Conservation (phyloP, 192 early-diverging fungal species). For the Dispira simplex region DNA sequence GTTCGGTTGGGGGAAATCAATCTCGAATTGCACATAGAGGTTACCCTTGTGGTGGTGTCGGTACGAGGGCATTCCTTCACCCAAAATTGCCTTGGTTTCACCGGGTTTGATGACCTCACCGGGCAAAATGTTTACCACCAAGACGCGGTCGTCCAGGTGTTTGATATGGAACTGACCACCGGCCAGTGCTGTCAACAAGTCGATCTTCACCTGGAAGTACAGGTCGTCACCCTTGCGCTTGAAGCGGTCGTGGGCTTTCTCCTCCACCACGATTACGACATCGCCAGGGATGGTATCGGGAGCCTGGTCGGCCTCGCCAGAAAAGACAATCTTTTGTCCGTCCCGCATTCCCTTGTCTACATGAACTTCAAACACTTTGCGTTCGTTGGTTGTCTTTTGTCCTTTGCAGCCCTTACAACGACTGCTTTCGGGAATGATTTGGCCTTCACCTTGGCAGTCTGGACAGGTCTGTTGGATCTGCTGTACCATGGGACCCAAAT, state of each 20-base stretch:
- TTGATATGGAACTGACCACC: conserved; percentile 85
- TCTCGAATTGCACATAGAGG: conserved; percentile 83
- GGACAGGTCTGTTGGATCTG: conserved; percentile 97
- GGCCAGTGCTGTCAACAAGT: conserved; percentile 85
- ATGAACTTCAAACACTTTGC: conserved; percentile 95
- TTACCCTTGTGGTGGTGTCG: conserved; percentile 81
- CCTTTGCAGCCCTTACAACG: conserved; percentile 84
- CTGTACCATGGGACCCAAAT: conserved; percentile 99
- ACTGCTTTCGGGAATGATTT: conserved; percentile 80
- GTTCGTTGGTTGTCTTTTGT: conserved; percentile 71
- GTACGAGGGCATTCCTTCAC: conserved; percentile 94
- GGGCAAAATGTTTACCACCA: conserved; percentile 79
- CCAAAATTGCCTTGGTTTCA: conserved; percentile 68
- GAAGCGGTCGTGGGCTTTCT: conserved; percentile 88
- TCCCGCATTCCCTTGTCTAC: conserved; percentile 98
- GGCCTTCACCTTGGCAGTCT: conserved; percentile 81
- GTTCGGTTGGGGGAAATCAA: conserved; percentile 80
- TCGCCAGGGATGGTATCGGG: conserved; percentile 94
- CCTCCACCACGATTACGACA: conserved; percentile 91
- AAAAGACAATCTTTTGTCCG: conserved; percentile 89
- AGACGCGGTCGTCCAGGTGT: conserved; percentile 84
- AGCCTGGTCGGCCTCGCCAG: conserved; percentile 91
- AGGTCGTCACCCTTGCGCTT: conserved; percentile 88
- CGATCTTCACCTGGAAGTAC: conserved; percentile 84
- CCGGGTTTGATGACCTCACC: conserved; percentile 93